These are phyloP conservation scores for Clonostachys rosea DNA, from an alignment of 2,329 filamentous ascomycete genomes.

Conservation along the genomic window DNA sequence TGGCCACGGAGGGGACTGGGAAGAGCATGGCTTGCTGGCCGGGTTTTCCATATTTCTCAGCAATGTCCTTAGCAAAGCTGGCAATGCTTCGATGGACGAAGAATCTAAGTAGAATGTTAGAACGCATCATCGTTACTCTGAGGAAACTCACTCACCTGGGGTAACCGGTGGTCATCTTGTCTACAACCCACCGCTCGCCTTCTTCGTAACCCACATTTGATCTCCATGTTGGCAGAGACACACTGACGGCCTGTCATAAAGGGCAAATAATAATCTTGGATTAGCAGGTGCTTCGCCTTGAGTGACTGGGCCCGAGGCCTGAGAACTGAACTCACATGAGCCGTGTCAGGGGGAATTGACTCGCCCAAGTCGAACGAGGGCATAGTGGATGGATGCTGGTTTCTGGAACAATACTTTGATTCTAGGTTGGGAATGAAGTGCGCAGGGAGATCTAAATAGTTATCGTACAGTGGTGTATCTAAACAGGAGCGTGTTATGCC, in stretches of 20 bases:
- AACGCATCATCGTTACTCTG: background rate
- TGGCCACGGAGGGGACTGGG: conserved; percentile 65
- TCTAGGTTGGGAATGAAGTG: too few relatives aligned
- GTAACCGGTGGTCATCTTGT: conserved; percentile 85
- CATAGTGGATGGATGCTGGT: conserved; percentile 23
- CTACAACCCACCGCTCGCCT: conserved; percentile 80
- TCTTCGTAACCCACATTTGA: conserved; percentile 93
- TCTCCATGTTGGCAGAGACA: conserved; percentile 90
- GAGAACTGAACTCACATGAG: conserved; percentile 59
- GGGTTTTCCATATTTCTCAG: conserved; percentile 55
- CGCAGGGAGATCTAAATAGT: too few relatives aligned
- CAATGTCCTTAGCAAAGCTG: conserved; percentile 65
- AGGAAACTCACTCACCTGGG: conserved; percentile 55
- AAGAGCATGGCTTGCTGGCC: conserved; percentile 77
- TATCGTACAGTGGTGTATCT: background rate
- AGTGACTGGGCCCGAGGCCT: background rate
- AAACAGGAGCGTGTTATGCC: too few relatives aligned
- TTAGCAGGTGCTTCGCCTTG: background rate
- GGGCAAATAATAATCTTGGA: background rate
- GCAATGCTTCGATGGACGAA: conserved; percentile 85
- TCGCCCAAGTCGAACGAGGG: conserved; percentile 55
- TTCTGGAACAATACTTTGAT: too few relatives aligned
- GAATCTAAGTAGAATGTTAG: conserved; percentile 52
- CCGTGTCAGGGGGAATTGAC: conserved; percentile 72
- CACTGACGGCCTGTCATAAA: conserved; percentile 74